These are phyloP conservation scores for Gossypium mustelinum DNA, from an alignment of 345 rosid genomes.

Conservation along the genomic window DNA sequence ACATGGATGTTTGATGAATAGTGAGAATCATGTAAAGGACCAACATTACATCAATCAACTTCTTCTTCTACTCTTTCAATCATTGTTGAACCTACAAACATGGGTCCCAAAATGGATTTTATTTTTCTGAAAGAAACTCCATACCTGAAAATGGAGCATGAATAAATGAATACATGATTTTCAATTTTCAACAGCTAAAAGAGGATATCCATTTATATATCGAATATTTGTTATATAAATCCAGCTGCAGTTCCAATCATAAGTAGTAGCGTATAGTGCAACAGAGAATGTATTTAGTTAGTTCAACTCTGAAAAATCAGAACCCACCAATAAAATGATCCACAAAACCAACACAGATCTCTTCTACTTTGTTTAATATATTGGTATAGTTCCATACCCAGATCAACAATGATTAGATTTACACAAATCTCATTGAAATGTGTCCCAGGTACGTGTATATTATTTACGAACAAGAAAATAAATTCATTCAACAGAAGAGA, in stretches of 20 bases:
- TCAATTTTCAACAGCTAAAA: background rate
- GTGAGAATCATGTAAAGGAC: constrained; percentile 17
- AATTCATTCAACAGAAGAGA: too few relatives aligned
- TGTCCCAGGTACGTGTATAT: constrained; percentile 15
- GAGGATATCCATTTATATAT: constrained; percentile 14
- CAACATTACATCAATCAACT: constrained; percentile 16
- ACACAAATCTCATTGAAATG: constrained; percentile 26
- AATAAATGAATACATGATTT: constrained; percentile 8
- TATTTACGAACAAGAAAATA: too few relatives aligned
- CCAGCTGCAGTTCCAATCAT: constrained; percentile 22
- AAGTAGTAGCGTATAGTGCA: background rate
- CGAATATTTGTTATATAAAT: background rate
- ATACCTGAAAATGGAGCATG: constrained; percentile 18
- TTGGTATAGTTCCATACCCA: too few relatives aligned
- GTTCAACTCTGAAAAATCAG: constrained; percentile 20
- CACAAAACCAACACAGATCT: constrained; percentile 16
- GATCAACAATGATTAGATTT: constrained; percentile 19
- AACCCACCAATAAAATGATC: constrained; percentile 25
- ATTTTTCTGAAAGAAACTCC: constrained; percentile 36
- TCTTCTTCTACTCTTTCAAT: background rate
- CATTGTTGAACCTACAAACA: background rate
- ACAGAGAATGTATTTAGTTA: constrained; percentile 16
- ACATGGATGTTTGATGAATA: constrained; percentile 24
- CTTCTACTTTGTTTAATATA: background rate
- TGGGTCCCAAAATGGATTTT: constrained; percentile 25